These are phyloP conservation scores for Yamadazyma kitorensis DNA, from an alignment of 805 yeast genomes.

Conservation along the genomic window DNA sequence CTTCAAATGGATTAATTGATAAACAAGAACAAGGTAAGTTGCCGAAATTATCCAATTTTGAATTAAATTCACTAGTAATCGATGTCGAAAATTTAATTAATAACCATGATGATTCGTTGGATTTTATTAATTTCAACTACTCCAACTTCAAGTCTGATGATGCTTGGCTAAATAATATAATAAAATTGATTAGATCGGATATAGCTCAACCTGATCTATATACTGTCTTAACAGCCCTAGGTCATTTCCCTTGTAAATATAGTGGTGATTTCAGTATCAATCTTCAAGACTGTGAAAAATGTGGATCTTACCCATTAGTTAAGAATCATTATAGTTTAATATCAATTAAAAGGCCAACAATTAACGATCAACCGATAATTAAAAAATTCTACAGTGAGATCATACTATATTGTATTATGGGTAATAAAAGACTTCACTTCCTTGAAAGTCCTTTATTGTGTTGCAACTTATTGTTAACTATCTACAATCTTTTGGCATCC, in stretches of 20 bases:
- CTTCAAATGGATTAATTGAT: neutral
- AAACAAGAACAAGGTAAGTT: neutral
- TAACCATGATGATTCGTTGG: slow-evolving; percentile 5
- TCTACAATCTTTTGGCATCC: slow-evolving; percentile 51
- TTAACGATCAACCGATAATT: slow-evolving; percentile 22
- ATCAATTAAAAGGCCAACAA: slow-evolving; percentile 18
- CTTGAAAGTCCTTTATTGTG: slow-evolving; percentile 23
- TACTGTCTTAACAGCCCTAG: slow-evolving; percentile 37
- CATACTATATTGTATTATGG: slow-evolving; percentile 21
- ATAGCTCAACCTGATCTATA: slow-evolving; percentile 9
- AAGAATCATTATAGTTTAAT: slow-evolving; percentile 25
- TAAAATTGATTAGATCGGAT: neutral
- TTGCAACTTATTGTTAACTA: slow-evolving; percentile 43
- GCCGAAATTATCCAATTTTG: neutral
- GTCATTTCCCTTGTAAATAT: slow-evolving; percentile 42
- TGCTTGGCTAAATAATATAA: slow-evolving; percentile 3
- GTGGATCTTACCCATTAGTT: slow-evolving; percentile 28
- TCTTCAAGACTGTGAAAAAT: slow-evolving; percentile 31
- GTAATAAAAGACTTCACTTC: slow-evolving; percentile 5
- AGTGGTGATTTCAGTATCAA: slow-evolving; percentile 32
- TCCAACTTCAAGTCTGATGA: neutral
- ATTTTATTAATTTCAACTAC: neutral
- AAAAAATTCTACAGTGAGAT: slow-evolving; percentile 22
- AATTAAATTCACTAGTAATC: slow-evolving; percentile 1
- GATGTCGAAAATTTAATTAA: slow-evolving; percentile 1